Conservation (phyloP, 2,329 filamentous ascomycete genomes). For the Ceratocystis alfenasii region DNA sequence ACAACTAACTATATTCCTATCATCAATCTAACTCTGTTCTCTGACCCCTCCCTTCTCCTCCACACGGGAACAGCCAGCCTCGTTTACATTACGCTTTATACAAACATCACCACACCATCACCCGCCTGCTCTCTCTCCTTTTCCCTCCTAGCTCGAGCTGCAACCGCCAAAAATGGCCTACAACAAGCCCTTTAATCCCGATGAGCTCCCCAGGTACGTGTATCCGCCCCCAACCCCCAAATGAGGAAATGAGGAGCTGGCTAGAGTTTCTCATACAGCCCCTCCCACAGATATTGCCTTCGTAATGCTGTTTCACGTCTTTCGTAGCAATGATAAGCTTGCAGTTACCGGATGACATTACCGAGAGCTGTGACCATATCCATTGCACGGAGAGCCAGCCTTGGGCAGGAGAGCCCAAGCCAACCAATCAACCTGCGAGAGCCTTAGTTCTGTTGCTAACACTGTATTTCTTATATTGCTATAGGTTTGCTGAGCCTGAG, state of each 20-base stretch:
- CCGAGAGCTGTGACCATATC: not conserved
- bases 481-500: conserved; percentile 64
- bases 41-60: not conserved
- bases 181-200: conserved; percentile 83
- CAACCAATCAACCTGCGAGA: not conserved
- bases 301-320: conserved; percentile 10
- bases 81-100: not conserved
- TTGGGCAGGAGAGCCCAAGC: not conserved
- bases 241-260: not conserved
- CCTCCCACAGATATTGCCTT: not conserved
- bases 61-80: not conserved
- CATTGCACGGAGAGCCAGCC: not conserved
- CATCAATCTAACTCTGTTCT: not conserved
- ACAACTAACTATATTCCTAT: not conserved
- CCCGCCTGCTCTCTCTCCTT: not conserved
- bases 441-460: conserved; percentile 17
- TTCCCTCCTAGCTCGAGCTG: not conserved
- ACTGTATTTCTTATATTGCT: conserved; percentile 12
- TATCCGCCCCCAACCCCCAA: not conserved
- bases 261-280: not conserved
- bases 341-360: not conserved
- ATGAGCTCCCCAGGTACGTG: conserved; percentile 80
- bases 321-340: not conserved
- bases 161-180: conserved; percentile 61
- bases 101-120: not conserved